phyloP scores from a whole-genome alignment of 306 rosid species.

The Malus sieversii region DNA sequence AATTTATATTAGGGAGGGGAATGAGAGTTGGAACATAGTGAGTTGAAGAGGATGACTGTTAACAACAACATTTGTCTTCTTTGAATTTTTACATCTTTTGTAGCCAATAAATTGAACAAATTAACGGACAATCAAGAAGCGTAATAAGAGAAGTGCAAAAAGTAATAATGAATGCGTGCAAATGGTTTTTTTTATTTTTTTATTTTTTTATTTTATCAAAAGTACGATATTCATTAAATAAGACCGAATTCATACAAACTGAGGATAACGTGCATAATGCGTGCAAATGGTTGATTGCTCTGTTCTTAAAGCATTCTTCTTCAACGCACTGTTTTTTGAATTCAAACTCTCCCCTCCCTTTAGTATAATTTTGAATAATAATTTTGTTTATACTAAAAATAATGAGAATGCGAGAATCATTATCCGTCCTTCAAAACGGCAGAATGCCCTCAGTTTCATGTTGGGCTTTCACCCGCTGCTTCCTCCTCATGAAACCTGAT shows the following conservation, averaged over 20 bases:
- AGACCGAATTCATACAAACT: too few species aligned
- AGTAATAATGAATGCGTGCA: background rate
- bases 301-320: rapidly evolving
- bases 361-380: too few species aligned
- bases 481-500: background rate
- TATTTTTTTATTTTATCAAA: too few species aligned
- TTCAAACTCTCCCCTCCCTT: background rate
- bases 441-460: background rate
- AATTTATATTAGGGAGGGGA: too few species aligned
- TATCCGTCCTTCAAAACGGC: background rate
- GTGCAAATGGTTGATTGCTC: rapidly evolving
- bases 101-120: background rate
- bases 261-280: background rate
- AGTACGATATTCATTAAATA: too few species aligned
- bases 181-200: too few species aligned
- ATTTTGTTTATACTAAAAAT: too few species aligned
- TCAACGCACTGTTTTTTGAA: rapidly evolving
- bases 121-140: background rate
- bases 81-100: too few species aligned
- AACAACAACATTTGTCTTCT: background rate
- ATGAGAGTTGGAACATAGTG: too few species aligned
- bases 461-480: background rate
- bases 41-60: background rate
- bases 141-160: background rate
- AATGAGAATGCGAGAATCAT: background rate